phyloP scores from a whole-genome alignment of 345 rosid species.

The Corchorus capsularis region DNA sequence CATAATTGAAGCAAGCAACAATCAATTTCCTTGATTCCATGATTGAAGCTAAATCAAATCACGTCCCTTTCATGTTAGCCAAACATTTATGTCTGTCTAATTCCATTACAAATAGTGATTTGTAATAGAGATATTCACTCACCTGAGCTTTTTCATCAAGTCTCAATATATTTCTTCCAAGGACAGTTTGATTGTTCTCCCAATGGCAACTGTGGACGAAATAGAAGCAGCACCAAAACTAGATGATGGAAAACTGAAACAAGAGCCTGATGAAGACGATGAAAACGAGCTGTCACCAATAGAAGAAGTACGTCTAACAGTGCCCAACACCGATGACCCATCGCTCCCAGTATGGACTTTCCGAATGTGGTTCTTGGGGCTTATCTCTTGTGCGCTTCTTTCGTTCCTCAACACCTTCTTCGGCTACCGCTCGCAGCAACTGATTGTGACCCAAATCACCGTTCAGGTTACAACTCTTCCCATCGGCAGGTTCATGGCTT shows the following conservation, averaged over 20 bases:
- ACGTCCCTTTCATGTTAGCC: no score
- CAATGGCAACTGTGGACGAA: constrained; percentile 24
- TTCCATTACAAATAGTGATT: no score
- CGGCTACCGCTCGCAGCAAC: constrained; percentile 57
- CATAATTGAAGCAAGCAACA: no score
- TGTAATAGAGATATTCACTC: no score
- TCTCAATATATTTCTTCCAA: no score
- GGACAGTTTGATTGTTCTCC: no score
- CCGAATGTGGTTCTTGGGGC: constrained; percentile 62
- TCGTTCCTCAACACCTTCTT: constrained; percentile 68
- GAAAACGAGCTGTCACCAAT: constrained; percentile 50
- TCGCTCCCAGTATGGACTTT: constrained; percentile 59
- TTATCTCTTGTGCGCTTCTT: constrained; percentile 48
- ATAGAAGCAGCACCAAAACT: background rate
- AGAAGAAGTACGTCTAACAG: constrained; percentile 61
- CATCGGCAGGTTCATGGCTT: constrained; percentile 46
- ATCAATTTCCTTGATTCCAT: no score
- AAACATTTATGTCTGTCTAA: no score
- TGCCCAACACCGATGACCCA: constrained; percentile 49
- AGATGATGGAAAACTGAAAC: no score
- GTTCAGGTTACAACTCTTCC: constrained; percentile 58
- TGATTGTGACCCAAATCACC: constrained; percentile 48
- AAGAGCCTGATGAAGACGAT: background rate
- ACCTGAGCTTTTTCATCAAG: no score
- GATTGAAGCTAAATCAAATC: no score